phyloP scores from a whole-genome alignment of 2,329 filamentous ascomycete genomes.

The Fusarium fujikuroi region DNA sequence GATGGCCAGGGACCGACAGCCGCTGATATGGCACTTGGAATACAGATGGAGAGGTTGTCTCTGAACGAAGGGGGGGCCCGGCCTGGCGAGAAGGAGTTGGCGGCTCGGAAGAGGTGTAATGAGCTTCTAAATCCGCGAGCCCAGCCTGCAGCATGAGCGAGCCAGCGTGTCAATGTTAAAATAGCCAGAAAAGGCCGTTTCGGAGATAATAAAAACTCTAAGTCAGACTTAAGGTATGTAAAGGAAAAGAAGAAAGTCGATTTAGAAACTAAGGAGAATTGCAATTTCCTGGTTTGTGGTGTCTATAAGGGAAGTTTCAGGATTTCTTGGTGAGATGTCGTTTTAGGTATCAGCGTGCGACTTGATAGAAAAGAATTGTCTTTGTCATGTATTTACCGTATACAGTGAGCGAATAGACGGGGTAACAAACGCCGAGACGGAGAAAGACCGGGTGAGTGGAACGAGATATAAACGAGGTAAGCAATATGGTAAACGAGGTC shows the following conservation, averaged over 20 bases:
- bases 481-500: not conserved
- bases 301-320: no score
- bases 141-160: not conserved
- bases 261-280: no score
- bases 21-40: not conserved
- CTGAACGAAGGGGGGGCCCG: rapidly evolving
- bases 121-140: not conserved
- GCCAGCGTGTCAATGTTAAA: not conserved
- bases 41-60: not conserved
- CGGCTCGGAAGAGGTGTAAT: not conserved
- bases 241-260: no score
- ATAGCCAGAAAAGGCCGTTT: no score
- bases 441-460: not conserved
- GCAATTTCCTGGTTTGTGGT: no score
- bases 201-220: no score
- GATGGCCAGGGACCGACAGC: not conserved
- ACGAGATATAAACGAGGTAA: not conserved
- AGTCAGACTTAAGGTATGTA: no score
- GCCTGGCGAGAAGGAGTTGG: not conserved
- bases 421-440: not conserved
- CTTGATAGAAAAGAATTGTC: not conserved
- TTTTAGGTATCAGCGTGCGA: not conserved
- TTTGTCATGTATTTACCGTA: not conserved
- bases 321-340: not conserved
- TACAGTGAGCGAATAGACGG: not conserved